These are phyloP conservation scores for Dothideomycetes sp. DNA, from an alignment of 2,329 filamentous ascomycete species.

Conservation along the genomic window DNA sequence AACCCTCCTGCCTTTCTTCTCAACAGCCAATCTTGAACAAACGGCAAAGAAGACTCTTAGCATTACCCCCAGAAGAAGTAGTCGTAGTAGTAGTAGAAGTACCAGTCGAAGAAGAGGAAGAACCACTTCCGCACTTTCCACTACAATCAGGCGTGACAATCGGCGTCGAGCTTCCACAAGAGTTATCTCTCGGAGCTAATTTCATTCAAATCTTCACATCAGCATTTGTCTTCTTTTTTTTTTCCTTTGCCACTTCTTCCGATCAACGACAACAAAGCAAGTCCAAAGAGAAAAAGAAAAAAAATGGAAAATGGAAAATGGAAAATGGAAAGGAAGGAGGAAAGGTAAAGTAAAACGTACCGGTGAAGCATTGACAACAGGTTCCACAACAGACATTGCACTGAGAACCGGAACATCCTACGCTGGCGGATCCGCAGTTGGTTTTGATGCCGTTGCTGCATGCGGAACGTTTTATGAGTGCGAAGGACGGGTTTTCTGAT, in stretches of 20 bases:
- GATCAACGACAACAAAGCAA: too few species aligned
- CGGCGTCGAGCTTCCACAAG: neutral
- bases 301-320: too few species aligned
- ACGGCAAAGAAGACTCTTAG: neutral
- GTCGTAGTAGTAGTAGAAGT: too few species aligned
- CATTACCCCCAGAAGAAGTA: neutral
- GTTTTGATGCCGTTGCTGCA: constrained; percentile 3
- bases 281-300: too few species aligned
- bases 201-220: neutral
- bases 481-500: neutral
- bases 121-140: neutral
- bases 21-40: neutral
- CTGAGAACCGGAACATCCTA: neutral
- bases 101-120: too few species aligned
- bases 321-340: too few species aligned
- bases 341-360: neutral
- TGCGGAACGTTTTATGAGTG: neutral
- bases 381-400: constrained; percentile 2
- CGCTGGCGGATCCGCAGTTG: constrained; percentile 1
- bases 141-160: neutral
- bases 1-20: too few species aligned
- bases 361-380: constrained; percentile 2
- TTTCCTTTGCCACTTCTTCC: too few species aligned
- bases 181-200: constrained; percentile 1
- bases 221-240: too few species aligned